These are phyloP conservation scores for Sporothrix pallida DNA, from an alignment of 2,329 filamentous ascomycete species.

Conservation along the genomic window DNA sequence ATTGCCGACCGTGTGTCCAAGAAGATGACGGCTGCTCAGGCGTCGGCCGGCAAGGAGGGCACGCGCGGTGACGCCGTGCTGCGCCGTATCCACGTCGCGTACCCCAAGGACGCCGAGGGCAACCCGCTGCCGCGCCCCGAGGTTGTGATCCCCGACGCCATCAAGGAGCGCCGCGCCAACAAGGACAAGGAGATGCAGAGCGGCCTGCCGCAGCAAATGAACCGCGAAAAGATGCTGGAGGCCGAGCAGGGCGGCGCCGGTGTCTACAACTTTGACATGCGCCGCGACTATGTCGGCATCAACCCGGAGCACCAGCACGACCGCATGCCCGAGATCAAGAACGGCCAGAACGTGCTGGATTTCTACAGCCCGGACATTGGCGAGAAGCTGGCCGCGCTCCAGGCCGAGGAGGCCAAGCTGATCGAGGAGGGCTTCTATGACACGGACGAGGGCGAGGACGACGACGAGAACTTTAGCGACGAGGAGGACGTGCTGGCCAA, in stretches of 20 bases:
- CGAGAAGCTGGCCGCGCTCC: constrained; percentile 84
- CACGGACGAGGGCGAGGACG: constrained; percentile 75
- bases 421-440: constrained; percentile 95
- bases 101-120: constrained; percentile 56
- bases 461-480: constrained; percentile 67
- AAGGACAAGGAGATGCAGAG: background rate
- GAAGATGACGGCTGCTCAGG: constrained; percentile 92
- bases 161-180: constrained; percentile 66
- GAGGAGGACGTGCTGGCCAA: constrained; percentile 88
- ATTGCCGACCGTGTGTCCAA: constrained; percentile 92
- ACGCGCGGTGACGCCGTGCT: constrained; percentile 88
- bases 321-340: constrained; percentile 89
- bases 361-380: constrained; percentile 98
- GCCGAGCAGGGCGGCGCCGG: constrained; percentile 92
- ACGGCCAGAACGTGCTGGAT: constrained; percentile 97
- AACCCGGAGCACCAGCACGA: constrained; percentile 96
- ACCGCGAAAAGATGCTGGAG: constrained; percentile 58
- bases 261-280: constrained; percentile 93
- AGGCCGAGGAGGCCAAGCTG: constrained; percentile 93
- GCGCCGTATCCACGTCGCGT: constrained; percentile 94
- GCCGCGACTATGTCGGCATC: constrained; percentile 84
- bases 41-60: constrained; percentile 74
- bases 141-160: constrained; percentile 85
- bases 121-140: constrained; percentile 63
- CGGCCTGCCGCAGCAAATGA: background rate